Evolutionary conservation across 495 filamentous ascomycete species (phyloP).

Genomic region (Articulospora tetracladia): DNA sequence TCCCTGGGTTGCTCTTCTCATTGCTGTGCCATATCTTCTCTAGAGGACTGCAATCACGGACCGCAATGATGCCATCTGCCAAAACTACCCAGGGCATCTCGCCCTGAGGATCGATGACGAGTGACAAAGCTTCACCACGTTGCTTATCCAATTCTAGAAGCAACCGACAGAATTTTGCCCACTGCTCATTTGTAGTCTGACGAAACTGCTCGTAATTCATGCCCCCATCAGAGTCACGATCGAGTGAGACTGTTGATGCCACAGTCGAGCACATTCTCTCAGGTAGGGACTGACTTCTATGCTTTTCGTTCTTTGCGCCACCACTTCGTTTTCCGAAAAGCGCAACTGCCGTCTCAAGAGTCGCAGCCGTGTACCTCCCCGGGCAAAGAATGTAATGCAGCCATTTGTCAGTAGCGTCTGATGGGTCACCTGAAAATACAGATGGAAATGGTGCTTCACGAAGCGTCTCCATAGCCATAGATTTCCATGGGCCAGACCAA

Average conservation of each 20-base stretch:
- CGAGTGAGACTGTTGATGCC: constrained; percentile 56
- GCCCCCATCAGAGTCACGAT: constrained; percentile 54
- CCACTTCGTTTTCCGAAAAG: constrained; percentile 64
- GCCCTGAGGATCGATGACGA: constrained; percentile 65
- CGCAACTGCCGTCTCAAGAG: constrained; percentile 76
- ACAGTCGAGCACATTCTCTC: constrained; percentile 71
- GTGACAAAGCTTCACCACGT: constrained; percentile 70
- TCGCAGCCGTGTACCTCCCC: constrained; percentile 67
- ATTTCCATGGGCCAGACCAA: constrained; percentile 72
- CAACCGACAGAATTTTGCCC: constrained; percentile 84
- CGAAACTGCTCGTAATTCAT: constrained; percentile 71
- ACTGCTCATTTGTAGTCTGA: constrained; percentile 71
- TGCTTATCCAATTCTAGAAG: constrained; percentile 82
- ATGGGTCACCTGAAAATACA: constrained; percentile 55
- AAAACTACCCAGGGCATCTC: constrained; percentile 80
- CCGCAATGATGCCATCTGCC: constrained; percentile 70
- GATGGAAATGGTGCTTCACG: constrained; percentile 48
- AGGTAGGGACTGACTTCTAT: constrained; percentile 47
- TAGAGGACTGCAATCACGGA: constrained; percentile 73
- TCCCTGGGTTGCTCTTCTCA: neutral
- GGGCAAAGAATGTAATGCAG: constrained; percentile 75
- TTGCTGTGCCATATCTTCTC: constrained; percentile 66
- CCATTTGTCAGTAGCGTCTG: constrained; percentile 64
- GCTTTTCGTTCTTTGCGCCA: constrained; percentile 33
- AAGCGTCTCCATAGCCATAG: constrained; percentile 61